Evolutionary conservation across 257 asterid species (phyloP), one percentile per base, ranked within the genome.

Genomic region (Solanum phureja): DNA sequence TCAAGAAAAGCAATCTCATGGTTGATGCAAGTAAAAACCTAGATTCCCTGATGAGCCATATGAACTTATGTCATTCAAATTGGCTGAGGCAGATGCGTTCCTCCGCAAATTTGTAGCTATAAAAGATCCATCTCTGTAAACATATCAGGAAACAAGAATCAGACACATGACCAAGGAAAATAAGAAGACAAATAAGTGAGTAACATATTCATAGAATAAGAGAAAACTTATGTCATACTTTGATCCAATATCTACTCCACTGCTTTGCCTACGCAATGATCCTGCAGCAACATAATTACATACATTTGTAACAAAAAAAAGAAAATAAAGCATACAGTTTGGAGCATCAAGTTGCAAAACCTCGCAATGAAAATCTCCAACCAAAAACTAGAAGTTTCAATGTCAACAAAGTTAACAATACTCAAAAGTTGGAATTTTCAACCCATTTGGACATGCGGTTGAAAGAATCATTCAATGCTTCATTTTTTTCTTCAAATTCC

Each of bases 31-130:
- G 66, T 49, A 38, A 73, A 68, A 72, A 96, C 99, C 99, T 95
- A 94, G 62, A 72, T 79, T 90, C 74, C 92, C 83, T 58, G 93
- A 40, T 73, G 93, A 19, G 88, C 88, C 72, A 86, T 89, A 88
- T 88, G 96, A 93, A 69, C 92, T 87, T 66, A 97, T 90, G 88
- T 58, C 88, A 88, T 89, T 89, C 90, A 97, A 88, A 92, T 92
- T 90, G 9, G 96, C 95, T 44, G 97, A 86, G 62, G 96, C 94
- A 86, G 98, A 97, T 86, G 95, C 94, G 87, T 97, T 94, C 89
- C 98, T 91, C 27, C 95, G 95, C 87, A 94, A 89, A 89, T 89
- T 94, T 73, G 92, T 92, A 60, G 94, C 92, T 89, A 87, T 89
- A 68, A 77, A 40, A 8, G 90, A 85, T 82, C 91, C 90, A 83